Base-by-base conservation (phyloP, 1,284 basidiomycete species). In the Erythrobasidium hasegawianum region DNA sequence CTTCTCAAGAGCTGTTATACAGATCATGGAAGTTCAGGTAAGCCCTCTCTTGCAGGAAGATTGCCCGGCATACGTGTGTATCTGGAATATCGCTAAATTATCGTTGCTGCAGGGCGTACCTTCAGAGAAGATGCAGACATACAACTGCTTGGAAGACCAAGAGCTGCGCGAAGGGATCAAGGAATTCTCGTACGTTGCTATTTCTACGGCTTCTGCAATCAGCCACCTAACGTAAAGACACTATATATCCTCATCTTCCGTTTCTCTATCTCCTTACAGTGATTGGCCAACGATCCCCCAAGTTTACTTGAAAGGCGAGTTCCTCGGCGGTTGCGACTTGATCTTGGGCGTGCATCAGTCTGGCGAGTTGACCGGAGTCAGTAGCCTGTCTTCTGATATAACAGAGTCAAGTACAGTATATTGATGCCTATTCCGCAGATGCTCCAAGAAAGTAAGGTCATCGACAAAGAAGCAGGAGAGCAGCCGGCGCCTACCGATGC, bases 281-380 rank as follows among this genome's bases (percentile, higher is more conserved):
- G 90, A 94, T 75, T 98, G 95, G 95, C 95, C 95, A 16, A 98
- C 95, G 18, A 88, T 98, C 71, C 96, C 96, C 11, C 95, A 98
- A 78, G 80, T 98, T 9, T 98, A 96, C 76, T 83, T 97, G 45
- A 86, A 90, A 66, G 93, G 94, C 26, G 93, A 97, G 76, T 98
- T 98, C 74, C 83, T 97, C 29, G 95, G 95, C 54, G 95, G 95
- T 55, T 97, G 93, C 77, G 95, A 98, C 79, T 97, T 97, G 73
- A 80, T 97, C 59, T 78, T 97, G 29, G 85, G 85, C 71, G 97
- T 97, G 95, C 95, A 97, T 78, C 90, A 96, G 80, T 89, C 86
- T 4, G 95, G 95, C 64, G 93, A 97, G 79, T 82, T 98, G 18
- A 92, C 95, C 76, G 82, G 84, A 40, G 81, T 97, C 18, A 52